Percentiles rank a stretch among this genome's conserved stretches.
Conservation (phyloP, 805 yeast genomes). For the Kazachstania viticola region DNA sequence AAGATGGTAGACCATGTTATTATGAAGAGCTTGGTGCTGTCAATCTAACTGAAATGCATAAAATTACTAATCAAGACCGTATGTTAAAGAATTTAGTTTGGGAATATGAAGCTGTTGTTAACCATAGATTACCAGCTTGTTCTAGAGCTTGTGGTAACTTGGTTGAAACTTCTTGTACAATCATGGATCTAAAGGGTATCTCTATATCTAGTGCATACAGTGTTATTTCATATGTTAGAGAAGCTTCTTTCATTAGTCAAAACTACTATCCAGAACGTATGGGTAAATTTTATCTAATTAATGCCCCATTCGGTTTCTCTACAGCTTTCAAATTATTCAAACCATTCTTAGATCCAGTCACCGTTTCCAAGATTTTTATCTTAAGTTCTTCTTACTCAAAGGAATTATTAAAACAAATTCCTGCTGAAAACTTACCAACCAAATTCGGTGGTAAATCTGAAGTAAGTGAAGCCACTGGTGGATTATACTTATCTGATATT, state of each 20-base stretch:
- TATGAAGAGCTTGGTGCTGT: conserved; percentile 89
- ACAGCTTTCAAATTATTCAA: conserved; percentile 86
- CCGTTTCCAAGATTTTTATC: conserved; percentile 88
- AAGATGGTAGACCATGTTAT: conserved; percentile 93
- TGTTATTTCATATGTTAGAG: conserved; percentile 80
- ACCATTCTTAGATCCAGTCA: conserved; percentile 93
- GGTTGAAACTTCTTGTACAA: conserved; percentile 93
- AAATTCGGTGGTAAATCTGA: conserved; percentile 82
- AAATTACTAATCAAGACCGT: conserved; percentile 88
- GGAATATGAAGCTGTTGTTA: conserved; percentile 90
- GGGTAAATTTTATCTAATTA: conserved; percentile 94
- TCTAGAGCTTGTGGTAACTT: conserved; percentile 69
- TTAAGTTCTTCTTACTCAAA: conserved; percentile 67
- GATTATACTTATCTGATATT: conserved; percentile 74
- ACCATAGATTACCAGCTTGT: conserved; percentile 84
- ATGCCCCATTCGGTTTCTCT: conserved; percentile 95
- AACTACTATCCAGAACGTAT: conserved; percentile 97
- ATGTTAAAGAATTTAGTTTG: conserved; percentile 92
- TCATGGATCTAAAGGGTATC: conserved; percentile 89
- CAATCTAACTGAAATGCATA: conserved; percentile 80
- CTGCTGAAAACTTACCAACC: conserved; percentile 80
- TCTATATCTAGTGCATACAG: conserved; percentile 74
- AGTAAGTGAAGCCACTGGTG: conserved; percentile 58
- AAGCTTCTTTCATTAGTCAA: conserved; percentile 91
- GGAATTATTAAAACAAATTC: conserved; percentile 84